These are phyloP conservation scores for Coemansia sp. DNA, from an alignment of 192 early-diverging fungal genomes.

Conservation along the genomic window DNA sequence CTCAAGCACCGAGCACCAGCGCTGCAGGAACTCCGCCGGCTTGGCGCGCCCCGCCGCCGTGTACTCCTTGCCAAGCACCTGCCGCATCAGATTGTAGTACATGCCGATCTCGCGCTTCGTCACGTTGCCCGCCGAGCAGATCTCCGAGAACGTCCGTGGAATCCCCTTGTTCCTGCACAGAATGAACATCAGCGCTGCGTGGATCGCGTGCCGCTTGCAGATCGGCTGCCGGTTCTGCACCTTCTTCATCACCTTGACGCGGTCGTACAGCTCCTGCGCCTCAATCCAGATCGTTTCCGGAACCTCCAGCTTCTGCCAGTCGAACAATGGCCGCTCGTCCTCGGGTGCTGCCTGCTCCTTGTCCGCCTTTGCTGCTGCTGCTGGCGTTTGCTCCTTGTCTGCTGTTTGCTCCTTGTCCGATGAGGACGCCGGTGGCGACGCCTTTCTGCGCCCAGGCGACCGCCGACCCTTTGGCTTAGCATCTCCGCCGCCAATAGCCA, in stretches of 20 bases:
- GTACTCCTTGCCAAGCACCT: constrained; percentile 55
- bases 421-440: background rate
- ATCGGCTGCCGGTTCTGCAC: constrained; percentile 68
- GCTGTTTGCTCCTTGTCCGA: background rate
- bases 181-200: constrained; percentile 63
- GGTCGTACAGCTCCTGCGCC: constrained; percentile 53
- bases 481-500: background rate
- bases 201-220: constrained; percentile 62
- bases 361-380: background rate
- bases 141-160: constrained; percentile 64
- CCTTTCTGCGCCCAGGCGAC: background rate
- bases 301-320: constrained; percentile 40
- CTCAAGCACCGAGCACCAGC: constrained; percentile 61
- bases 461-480: background rate
- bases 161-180: constrained; percentile 60
- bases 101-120: constrained; percentile 63
- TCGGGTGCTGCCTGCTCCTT: background rate
- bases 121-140: constrained; percentile 62
- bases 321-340: constrained; percentile 27
- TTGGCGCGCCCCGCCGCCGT: constrained; percentile 51
- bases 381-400: background rate
- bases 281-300: constrained; percentile 37
- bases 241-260: constrained; percentile 60
- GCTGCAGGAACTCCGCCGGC: constrained; percentile 46
- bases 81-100: constrained; percentile 65